Conservation (phyloP, 306 rosid genomes). For the Alnus glutinosa region DNA sequence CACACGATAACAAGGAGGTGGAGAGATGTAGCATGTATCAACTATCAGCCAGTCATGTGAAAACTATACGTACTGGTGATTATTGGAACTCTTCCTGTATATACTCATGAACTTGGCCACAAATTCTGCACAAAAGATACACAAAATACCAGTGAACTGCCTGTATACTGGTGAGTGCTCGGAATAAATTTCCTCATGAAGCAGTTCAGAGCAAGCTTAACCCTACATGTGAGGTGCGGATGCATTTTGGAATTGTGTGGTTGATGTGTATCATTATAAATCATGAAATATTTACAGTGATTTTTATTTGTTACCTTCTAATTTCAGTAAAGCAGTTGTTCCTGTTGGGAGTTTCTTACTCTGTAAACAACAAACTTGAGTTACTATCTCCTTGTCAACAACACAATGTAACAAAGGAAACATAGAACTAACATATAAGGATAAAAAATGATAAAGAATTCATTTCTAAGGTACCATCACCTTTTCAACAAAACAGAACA, state of each 20-base stretch:
- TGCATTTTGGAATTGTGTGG: background rate
- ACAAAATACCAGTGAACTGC: background rate
- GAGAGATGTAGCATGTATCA: background rate
- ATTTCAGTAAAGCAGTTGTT: slow-evolving; percentile 72
- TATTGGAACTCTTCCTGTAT: slow-evolving; percentile 56
- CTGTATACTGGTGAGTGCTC: background rate
- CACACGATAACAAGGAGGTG: background rate
- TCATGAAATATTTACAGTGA: background rate
- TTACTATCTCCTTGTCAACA: slow-evolving; percentile 14
- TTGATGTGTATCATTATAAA: slow-evolving; percentile 2
- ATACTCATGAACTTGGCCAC: slow-evolving; percentile 88
- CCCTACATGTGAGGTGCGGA: too few species aligned
- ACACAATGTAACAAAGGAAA: background rate
- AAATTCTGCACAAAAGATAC: slow-evolving; percentile 63
- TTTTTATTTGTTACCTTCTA: slow-evolving; percentile 59
- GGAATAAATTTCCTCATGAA: too few species aligned
- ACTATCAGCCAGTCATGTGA: background rate
- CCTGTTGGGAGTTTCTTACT: slow-evolving; percentile 81
- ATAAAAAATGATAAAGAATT: too few species aligned
- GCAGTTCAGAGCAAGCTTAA: too few species aligned
- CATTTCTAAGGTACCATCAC: slow-evolving; percentile 8
- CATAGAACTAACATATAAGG: background rate
- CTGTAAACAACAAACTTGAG: slow-evolving; percentile 35
- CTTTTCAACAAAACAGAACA: background rate
- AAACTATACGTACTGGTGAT: slow-evolving; percentile 38